Evolutionary conservation across 73 alveolate genomes (phyloP).

Genomic region (Symbiodinium natans): DNA sequence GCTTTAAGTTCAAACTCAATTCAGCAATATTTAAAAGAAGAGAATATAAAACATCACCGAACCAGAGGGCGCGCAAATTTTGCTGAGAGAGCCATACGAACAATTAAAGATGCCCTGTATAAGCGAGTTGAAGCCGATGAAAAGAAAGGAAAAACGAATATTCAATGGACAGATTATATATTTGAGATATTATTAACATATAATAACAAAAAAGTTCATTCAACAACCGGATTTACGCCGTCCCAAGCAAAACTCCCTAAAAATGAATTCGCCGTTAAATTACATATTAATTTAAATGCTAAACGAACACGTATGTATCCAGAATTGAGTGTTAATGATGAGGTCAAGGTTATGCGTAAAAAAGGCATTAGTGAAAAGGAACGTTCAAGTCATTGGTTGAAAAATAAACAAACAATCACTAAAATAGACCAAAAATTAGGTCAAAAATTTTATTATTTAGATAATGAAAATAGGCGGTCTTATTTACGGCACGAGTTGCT

Average conservation of each 20-base stretch:
- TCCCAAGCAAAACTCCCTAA: not conserved
- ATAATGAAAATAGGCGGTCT: not conserved
- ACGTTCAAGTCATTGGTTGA: not conserved
- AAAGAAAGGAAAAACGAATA: not conserved
- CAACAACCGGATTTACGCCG: slow-evolving; percentile 9
- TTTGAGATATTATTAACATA: slow-evolving; percentile 24
- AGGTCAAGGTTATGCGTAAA: not conserved
- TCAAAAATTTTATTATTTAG: not conserved
- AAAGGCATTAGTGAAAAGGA: slow-evolving; percentile 38
- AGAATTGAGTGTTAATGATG: not conserved
- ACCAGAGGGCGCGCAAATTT: slow-evolving; percentile 33
- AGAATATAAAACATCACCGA: not conserved
- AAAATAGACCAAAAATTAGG: not conserved
- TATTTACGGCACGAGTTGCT: slow-evolving; percentile 30
- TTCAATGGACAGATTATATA: slow-evolving; percentile 2
- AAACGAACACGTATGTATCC: not conserved
- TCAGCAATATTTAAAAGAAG: not conserved
- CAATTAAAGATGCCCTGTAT: not conserved
- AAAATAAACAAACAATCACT: not conserved
- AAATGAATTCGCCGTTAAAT: not conserved
- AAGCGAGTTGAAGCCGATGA: slow-evolving; percentile 45
- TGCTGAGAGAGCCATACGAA: not conserved
- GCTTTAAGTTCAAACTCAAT: not conserved
- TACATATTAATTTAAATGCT: not conserved
- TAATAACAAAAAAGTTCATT: not conserved